Evolutionary conservation across 495 filamentous ascomycete genomes (phyloP).

Genomic region (Astrocystis sublimbata): DNA sequence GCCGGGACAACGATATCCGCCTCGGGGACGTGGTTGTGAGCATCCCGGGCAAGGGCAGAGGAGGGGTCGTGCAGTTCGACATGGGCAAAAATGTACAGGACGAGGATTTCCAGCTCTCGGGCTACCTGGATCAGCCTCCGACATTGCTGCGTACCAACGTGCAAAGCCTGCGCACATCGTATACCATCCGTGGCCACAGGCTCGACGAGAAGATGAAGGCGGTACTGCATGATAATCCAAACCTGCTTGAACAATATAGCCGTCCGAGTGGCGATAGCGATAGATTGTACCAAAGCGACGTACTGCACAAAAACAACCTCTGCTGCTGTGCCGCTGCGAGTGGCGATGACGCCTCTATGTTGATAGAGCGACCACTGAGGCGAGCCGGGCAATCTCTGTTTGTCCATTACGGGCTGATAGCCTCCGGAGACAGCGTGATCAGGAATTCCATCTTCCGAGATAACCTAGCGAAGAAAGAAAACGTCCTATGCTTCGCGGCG

Average conservation of each 20-base stretch:
- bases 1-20: slow-evolving; percentile 35
- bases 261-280: neutral
- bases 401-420: neutral
- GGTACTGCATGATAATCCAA: neutral
- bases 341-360: neutral
- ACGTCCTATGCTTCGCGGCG: neutral
- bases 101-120: neutral
- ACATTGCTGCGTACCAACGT: neutral
- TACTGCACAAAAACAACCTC: neutral
- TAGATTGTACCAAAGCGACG: neutral
- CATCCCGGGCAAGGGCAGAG: neutral
- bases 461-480: neutral
- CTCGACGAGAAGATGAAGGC: neutral
- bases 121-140: neutral
- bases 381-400: neutral
- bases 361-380: neutral
- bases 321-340: neutral
- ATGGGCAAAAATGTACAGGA: neutral
- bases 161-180: neutral
- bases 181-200: neutral
- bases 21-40: neutral
- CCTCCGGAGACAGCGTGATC: neutral
- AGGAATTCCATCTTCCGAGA: neutral
- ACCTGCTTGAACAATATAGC: neutral
- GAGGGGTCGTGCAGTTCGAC: neutral